These are phyloP conservation scores for Patellifolia procumbens DNA, from an alignment of 179 eudicot genomes.

Conservation along the genomic window DNA sequence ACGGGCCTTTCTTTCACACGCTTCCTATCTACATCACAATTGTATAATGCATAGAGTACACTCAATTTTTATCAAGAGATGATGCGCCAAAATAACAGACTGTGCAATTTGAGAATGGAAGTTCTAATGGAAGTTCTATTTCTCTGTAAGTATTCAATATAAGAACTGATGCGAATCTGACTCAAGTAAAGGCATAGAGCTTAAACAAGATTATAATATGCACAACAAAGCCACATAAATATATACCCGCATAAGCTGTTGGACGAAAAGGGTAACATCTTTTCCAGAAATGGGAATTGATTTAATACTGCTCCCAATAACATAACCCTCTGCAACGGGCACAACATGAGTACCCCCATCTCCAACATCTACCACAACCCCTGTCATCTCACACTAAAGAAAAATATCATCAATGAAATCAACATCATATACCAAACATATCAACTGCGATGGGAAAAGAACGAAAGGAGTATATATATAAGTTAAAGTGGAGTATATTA, in stretches of 20 bases:
- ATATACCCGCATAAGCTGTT: slow-evolving; percentile 85
- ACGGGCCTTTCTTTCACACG: too few relatives aligned
- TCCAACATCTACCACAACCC: slow-evolving; percentile 94
- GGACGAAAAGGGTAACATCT: slow-evolving; percentile 85
- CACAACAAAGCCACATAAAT: slow-evolving; percentile 2
- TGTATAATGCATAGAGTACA: neutral
- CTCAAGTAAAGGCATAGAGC: neutral
- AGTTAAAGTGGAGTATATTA: too few relatives aligned
- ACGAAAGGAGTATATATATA: too few relatives aligned
- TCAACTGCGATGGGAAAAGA: neutral
- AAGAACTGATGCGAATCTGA: slow-evolving; percentile 3
- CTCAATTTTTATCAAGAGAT: neutral
- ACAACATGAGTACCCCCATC: slow-evolving; percentile 97
- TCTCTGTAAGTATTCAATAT: neutral
- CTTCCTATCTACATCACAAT: slow-evolving; percentile 1
- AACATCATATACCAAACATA: slow-evolving; percentile 3
- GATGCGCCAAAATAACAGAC: neutral
- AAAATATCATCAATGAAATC: slow-evolving; percentile 30
- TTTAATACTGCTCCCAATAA: slow-evolving; percentile 93
- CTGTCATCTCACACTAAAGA: slow-evolving; percentile 96
- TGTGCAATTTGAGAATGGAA: neutral
- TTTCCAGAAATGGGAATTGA: slow-evolving; percentile 83
- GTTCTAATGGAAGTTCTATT: too few relatives aligned
- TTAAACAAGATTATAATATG: neutral
- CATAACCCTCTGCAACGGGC: slow-evolving; percentile 99